phyloP scores from a whole-genome alignment of 2,329 filamentous ascomycete species.

The Fusarium sp. region DNA sequence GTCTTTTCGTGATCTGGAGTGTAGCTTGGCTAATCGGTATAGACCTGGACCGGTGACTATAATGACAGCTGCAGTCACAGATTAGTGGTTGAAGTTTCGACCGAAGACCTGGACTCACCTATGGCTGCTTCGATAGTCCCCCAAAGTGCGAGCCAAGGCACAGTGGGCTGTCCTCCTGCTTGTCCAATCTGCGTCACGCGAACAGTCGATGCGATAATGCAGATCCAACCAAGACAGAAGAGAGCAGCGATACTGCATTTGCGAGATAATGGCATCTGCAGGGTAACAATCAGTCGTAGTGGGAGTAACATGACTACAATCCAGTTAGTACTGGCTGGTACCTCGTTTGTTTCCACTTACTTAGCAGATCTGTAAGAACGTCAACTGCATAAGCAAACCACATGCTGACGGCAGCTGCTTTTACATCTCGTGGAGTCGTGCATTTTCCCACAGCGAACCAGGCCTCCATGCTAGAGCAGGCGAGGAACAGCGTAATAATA shows the following conservation, averaged over 20 bases:
- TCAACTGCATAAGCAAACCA: not conserved
- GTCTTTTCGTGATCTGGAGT: not conserved
- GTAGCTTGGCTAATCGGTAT: constrained; percentile 2
- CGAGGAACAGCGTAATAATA: not conserved
- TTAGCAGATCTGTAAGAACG: not conserved
- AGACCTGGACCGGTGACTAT: not conserved
- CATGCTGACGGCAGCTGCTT: not conserved
- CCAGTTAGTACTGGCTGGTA: not conserved
- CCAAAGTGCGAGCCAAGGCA: constrained; percentile 5
- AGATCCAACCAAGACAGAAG: not conserved
- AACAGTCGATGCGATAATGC: not conserved
- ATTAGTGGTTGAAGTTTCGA: not conserved
- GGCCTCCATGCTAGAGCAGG: not conserved
- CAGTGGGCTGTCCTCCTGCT: not conserved
- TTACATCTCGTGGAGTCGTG: not conserved
- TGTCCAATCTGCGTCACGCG: not conserved
- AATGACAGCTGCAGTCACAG: not conserved
- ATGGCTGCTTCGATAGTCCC: not conserved
- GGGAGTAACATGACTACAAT: not conserved
- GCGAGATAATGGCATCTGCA: not conserved
- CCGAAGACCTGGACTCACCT: not conserved
- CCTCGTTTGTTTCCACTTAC: not conserved
- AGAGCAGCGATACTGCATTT: not conserved
- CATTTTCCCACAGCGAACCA: constrained; percentile 2
- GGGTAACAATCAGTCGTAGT: not conserved